These are phyloP conservation scores for Choiromyces venosus DNA, from an alignment of 495 filamentous ascomycete genomes.

Conservation along the genomic window DNA sequence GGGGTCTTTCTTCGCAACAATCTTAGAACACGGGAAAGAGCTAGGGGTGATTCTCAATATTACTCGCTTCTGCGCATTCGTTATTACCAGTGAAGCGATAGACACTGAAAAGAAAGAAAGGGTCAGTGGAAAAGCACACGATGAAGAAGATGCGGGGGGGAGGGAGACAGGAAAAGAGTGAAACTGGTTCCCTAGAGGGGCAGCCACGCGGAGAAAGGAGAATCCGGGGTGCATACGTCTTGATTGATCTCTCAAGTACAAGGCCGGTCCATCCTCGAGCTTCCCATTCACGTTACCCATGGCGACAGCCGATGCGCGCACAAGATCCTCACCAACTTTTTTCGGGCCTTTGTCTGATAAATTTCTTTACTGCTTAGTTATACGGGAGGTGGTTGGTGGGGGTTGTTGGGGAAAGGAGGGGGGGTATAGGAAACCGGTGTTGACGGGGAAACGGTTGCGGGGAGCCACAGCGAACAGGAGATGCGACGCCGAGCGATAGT, in stretches of 20 bases:
- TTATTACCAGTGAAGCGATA: constrained; percentile 72
- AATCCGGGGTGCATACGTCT: constrained; percentile 55
- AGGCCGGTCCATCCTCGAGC: constrained; percentile 73
- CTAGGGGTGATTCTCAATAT: constrained; percentile 78
- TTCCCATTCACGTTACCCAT: constrained; percentile 95
- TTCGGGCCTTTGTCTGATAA: not conserved
- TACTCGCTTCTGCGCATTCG: constrained; percentile 65
- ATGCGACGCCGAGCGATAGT: not conserved
- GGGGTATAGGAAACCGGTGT: not conserved
- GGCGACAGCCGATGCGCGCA: constrained; percentile 25
- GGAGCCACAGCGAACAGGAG: constrained; percentile 1
- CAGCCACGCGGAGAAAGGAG: constrained; percentile 14
- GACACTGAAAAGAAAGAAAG: constrained; percentile 57
- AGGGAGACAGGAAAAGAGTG: constrained; percentile 26
- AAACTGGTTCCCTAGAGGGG: constrained; percentile 34
- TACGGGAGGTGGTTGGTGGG: not conserved
- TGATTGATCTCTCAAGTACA: constrained; percentile 86
- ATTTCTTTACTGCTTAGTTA: not conserved
- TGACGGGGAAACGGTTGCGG: not conserved
- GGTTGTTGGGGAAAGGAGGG: not conserved
- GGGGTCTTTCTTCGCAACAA: constrained; percentile 65
- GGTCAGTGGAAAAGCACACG: constrained; percentile 4
- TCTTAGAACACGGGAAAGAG: constrained; percentile 76
- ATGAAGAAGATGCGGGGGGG: constrained; percentile 18
- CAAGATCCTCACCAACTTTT: constrained; percentile 19